Evolutionary conservation across 1,284 basidiomycete species (phyloP).

Genomic region (Microbotryum scabiosae): DNA sequence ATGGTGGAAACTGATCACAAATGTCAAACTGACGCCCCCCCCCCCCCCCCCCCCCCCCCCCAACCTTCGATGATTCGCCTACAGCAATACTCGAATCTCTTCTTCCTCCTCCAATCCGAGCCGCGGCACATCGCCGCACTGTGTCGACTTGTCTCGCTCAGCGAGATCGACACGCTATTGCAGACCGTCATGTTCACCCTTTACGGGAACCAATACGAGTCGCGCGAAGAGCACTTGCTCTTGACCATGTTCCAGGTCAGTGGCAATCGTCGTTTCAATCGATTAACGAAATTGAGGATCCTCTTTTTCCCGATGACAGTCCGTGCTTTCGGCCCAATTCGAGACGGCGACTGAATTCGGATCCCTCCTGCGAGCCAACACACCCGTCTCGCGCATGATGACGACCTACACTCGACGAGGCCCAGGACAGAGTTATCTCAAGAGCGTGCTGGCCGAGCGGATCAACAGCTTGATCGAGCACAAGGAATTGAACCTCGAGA

Average conservation of each 20-base stretch:
- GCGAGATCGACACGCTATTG: constrained; percentile 95
- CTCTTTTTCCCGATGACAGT: constrained; percentile 47
- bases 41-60: background rate
- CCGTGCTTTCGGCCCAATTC: constrained; percentile 94
- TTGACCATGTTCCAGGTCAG: constrained; percentile 87
- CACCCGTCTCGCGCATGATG: constrained; percentile 99
- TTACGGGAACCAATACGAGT: constrained; percentile 99
- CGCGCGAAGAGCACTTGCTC: constrained; percentile 92
- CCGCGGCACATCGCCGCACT: constrained; percentile 92
- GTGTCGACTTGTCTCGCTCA: constrained; percentile 90
- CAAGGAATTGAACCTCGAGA: constrained; percentile 96
- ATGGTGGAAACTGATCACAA: background rate
- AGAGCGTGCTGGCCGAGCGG: constrained; percentile 88
- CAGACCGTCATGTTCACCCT: constrained; percentile 99
- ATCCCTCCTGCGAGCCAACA: constrained; percentile 92
- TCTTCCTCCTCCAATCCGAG: constrained; percentile 96
- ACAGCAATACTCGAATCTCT: constrained; percentile 94
- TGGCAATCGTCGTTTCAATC: background rate
- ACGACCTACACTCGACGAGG: constrained; percentile 97
- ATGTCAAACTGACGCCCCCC: background rate
- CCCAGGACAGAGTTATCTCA: constrained; percentile 94
- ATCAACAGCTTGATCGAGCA: constrained; percentile 98
- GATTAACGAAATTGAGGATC: background rate
- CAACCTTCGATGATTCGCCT: background rate
- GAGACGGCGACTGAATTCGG: constrained; percentile 97